A percentile compares a stretch with the other conserved stretches of the same genome.
phyloP scores from a whole-genome alignment of 208 protist species.

The Angomonas desouzai region DNA sequence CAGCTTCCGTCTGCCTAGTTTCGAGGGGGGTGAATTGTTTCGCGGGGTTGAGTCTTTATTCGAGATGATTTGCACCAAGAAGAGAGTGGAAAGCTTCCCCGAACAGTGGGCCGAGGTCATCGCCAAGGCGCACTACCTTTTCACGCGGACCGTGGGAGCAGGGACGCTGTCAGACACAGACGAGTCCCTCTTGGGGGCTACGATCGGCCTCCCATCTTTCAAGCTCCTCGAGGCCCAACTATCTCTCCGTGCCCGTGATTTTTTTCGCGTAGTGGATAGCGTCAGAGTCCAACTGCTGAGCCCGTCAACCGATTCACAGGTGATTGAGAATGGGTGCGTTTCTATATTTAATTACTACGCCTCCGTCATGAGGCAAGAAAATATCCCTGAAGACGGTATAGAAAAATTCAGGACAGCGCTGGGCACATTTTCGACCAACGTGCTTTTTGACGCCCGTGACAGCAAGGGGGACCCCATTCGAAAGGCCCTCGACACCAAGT shows the following conservation, averaged over 20 bases:
- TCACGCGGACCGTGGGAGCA: conserved; percentile 12
- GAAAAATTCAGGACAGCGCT: background rate
- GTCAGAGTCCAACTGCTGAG: conserved; percentile 30
- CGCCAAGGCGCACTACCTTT: conserved; percentile 31
- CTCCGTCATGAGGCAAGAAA: background rate
- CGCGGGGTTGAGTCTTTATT: conserved; percentile 53
- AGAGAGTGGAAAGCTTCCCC: conserved; percentile 47
- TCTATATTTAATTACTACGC: conserved; percentile 30
- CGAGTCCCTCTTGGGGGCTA: background rate
- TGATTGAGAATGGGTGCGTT: conserved; percentile 30
- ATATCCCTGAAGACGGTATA: background rate
- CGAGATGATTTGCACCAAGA: conserved; percentile 36
- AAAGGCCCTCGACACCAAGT: background rate
- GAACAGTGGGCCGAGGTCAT: conserved; percentile 45
- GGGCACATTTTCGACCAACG: background rate
- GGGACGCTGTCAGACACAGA: background rate
- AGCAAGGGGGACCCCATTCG: background rate
- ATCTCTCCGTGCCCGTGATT: conserved; percentile 24
- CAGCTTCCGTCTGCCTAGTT: conserved; percentile 46
- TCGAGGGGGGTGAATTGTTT: conserved; percentile 59
- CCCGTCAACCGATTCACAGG: conserved; percentile 36
- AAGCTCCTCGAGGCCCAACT: conserved; percentile 6
- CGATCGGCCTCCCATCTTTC: background rate
- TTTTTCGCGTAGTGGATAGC: conserved; percentile 34
- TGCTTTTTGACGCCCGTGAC: background rate